These are phyloP conservation scores for Penicillium argentinense DNA, from an alignment of 495 filamentous ascomycete species.

Conservation along the genomic window DNA sequence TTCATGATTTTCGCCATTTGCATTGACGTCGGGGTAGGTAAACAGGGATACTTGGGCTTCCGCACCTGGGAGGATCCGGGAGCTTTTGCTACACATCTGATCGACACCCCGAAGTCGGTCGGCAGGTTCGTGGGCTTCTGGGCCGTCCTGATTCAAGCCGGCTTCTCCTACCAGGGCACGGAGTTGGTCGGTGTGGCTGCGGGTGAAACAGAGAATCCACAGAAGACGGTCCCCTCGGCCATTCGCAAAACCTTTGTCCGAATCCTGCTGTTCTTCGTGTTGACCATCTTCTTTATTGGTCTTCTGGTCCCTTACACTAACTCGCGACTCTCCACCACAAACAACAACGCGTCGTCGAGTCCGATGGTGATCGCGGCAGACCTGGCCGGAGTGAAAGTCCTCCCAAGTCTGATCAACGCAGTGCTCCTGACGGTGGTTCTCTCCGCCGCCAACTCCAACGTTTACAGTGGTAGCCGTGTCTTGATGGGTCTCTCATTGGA, in stretches of 20 bases:
- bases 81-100: slow-evolving; percentile 57
- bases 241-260: slow-evolving; percentile 69
- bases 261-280: slow-evolving; percentile 67
- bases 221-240: slow-evolving; percentile 60
- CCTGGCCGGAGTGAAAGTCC: slow-evolving; percentile 60
- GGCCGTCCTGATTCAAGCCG: slow-evolving; percentile 48
- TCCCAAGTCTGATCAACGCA: slow-evolving; percentile 76
- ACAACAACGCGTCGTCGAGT: slow-evolving; percentile 58
- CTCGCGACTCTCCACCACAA: slow-evolving; percentile 22
- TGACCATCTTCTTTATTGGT: slow-evolving; percentile 66
- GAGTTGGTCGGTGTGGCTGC: slow-evolving; percentile 67
- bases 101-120: slow-evolving; percentile 56
- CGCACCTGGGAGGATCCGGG: slow-evolving; percentile 62
- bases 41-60: slow-evolving; percentile 56
- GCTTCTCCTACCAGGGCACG: slow-evolving; percentile 66
- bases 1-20: slow-evolving; percentile 61
- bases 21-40: slow-evolving; percentile 57
- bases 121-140: slow-evolving; percentile 44
- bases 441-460: slow-evolving; percentile 73
- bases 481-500: slow-evolving; percentile 60
- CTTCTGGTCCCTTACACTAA: slow-evolving; percentile 58
- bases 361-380: slow-evolving; percentile 64
- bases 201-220: slow-evolving; percentile 65
- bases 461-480: slow-evolving; percentile 70
- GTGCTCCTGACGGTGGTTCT: slow-evolving; percentile 67